Evolutionary conservation across 805 yeast species (phyloP), one percentile per base, ranked within the genome.

Genomic region (Deakozyma indianensis): DNA sequence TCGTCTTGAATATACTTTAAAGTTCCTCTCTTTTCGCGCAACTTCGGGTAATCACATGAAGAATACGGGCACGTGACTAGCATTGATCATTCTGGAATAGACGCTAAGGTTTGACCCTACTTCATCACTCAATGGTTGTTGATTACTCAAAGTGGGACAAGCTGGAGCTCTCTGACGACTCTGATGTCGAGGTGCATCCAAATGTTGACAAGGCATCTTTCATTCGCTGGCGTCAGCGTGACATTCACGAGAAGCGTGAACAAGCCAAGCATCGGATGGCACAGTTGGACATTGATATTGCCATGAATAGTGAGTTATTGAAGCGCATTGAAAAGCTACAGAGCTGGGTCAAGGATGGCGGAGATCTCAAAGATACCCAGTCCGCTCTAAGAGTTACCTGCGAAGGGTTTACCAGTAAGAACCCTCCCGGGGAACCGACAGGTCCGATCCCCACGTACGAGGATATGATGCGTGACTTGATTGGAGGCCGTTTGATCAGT

Each of bases 121-220:
- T n/a, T n/a, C n/a, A n/a, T n/a, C n/a, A n/a, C 35, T 57, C 40
- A 22, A 84, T 83, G 94, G 78, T 84, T 25, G 78, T 92, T 52
- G 98, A 92, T 62, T 92, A 92, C 65, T 86, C 96, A 9, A 92
- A 90, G 61, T 92, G 98, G 97, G 99, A 92, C 64, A 85, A 86
- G 60, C 76, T 92, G 48, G 98, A 92, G 62, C 68, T 92, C 35
- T 85, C 96, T 20, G 99, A 92, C 61, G 99, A 92, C 63, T 86
- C 96, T 5, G 98, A 92, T 57, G 70, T 92, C 43, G 98, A 92
- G 58, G 97, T 90, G 15, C 99, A 92, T 60, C 99, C 97, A 48
- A 92, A 92, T 59, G 98, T 92, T 25, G 99, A 92, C 62, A 92
- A 92, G 60, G 69, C 68, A 35, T 88, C 97, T 1, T 90, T 92